Evolutionary conservation across 805 yeast species (phyloP), one percentile per base, ranked within the genome.

Genomic region (Brettanomyces bruxellensis): DNA sequence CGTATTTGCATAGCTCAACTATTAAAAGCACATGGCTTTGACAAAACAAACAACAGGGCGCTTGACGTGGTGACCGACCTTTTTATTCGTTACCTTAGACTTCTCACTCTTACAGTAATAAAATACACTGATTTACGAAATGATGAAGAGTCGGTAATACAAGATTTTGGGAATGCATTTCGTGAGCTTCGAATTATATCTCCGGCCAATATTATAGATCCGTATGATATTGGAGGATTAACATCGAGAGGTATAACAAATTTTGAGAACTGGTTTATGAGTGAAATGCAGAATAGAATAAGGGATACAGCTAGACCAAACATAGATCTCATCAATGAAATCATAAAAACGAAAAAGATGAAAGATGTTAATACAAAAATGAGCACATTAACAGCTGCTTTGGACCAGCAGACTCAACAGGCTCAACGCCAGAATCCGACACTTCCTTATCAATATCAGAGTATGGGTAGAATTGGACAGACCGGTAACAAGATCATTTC

Each of bases 21-120:
- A 4, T 71, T 91, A 45, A 79, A 87, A 50, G 79, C 93, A 0
- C 76, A 81, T 30, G 99, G 99, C 0, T 87, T 89, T 56, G 96
- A 87, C 50, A 74, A 80, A 55, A 80, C 90, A 51, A 72, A 80
- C 44, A 86, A 91, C 6, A 70, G 78, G 6, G 76, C 84, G 1
- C 69, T 91, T 8, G 90, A 88, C 57, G 73, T 81, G 2, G 54
- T 89, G n/a, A 81, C 95, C 0, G 96, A 89, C 56, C 57, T 91
- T 1, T 79, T 83, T 58, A 66, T 85, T 14, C 73, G 83, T 47
- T 83, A 81, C 58, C 62, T 91, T 40, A 67, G 68, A 43, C 64
- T 80, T 14, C 57, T 91, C 22, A 62, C 80, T 1, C 53, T 64
- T 11, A 78, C 78, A 43, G 68, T 87, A 0, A 56, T 62, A 32